Base-by-base conservation (phyloP, 2,329 filamentous ascomycete species). In the Aciculosporium take region DNA sequence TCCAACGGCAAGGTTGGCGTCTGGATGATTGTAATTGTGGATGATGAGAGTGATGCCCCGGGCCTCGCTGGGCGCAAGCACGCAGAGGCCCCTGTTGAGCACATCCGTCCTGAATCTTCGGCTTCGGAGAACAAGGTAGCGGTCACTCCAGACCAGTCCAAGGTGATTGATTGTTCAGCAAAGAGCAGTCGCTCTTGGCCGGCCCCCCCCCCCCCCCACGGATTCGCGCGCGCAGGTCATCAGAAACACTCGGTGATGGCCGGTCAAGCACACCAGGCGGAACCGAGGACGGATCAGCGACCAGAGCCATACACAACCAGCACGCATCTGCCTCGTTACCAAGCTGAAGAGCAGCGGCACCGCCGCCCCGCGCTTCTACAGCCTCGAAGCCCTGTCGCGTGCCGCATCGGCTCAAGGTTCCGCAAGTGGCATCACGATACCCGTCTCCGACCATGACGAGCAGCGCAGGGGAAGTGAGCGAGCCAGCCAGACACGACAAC, bases 21-120 rank as follows among this genome's bases (percentile, higher is more conserved):
- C 2, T 87, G 81, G 82, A 83, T 86, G 77, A 67, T 86, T 12
- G 70, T 85, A 0, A 69, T 87, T 12, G 74, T 84, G 7, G 79
- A 85, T 48, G 76, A 77, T 39, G 76, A 81, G 13, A 12, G 39
- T 20, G 31, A 41, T 9, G 36, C 37, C 15, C 18, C 17, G 12
- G 23, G 29, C 23, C 39, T 27, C 13, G 13, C 18, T 10, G 8
- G 24, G 7, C 29, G 32, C 10, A 38, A 31, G 4, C 8, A 31
- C 31, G 27, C 32, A 7, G 25, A 9, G 2, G 27, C 27, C 12
- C 12, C 27, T 18, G 5, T 13, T 2, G 37, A 40, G 15, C 15
- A 27, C 13, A 32, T 29, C 7, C 27, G 37, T 7, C 20, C 37
- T n/a, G 41, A 20, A 3, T 27, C 30, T 27, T 23, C 18, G 3